Conservation (phyloP, 2,329 filamentous ascomycete species). For the Hypomyces perniciosus region DNA sequence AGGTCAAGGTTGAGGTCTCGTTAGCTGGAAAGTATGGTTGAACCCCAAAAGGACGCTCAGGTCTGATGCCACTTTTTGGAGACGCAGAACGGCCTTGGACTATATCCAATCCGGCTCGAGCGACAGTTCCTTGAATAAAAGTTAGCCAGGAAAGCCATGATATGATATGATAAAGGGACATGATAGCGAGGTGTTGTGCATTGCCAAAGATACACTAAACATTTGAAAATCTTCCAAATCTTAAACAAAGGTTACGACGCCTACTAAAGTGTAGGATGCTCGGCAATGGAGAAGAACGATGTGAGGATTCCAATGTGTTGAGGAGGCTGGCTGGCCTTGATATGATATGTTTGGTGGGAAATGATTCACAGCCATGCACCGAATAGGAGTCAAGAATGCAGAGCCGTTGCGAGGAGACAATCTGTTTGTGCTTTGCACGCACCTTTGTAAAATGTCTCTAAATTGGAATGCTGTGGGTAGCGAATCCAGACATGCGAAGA, state of each 20-base stretch:
- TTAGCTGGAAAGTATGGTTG: background rate
- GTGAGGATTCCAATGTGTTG: background rate
- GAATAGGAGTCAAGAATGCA: constrained; percentile 1
- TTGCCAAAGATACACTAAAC: constrained; percentile 3
- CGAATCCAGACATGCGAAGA: background rate
- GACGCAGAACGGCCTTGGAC: background rate
- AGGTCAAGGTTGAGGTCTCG: background rate
- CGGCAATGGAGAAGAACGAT: background rate
- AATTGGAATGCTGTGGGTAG: background rate
- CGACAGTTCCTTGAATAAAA: constrained; percentile 6
- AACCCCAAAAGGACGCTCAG: background rate
- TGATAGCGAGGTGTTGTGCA: constrained; percentile 2
- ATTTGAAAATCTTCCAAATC: background rate
- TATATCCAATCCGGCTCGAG: background rate
- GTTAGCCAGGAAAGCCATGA: constrained; percentile 15
- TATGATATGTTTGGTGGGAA: background rate
- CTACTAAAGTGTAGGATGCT: background rate
- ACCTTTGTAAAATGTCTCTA: constrained; percentile 5
- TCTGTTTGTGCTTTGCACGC: constrained; percentile 4
- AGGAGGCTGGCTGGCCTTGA: background rate
- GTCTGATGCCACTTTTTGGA: background rate
- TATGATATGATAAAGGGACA: constrained; percentile 8
- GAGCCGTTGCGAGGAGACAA: background rate
- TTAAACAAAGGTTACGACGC: background rate
- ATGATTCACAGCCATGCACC: constrained; percentile 12